Evolutionary conservation across 306 rosid genomes (phyloP), one percentile per base, ranked within the genome.

Genomic region (Hippophae rhamnoides): DNA sequence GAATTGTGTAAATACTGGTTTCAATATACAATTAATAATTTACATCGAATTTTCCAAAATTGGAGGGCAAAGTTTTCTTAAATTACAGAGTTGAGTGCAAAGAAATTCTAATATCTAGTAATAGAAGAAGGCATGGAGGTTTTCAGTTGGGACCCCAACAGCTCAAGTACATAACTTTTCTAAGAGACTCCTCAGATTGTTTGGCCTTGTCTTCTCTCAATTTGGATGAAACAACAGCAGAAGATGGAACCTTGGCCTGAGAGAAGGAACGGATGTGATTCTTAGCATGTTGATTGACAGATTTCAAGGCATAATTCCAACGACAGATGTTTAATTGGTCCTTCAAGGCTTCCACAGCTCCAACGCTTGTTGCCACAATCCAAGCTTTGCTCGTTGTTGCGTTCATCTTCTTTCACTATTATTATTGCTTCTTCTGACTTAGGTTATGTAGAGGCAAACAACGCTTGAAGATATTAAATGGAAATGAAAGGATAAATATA

Each of bases 151-250:
- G 84, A 58, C 79, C 90, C 90, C 90, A 84, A 8, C 61, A 66
- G 45, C 88, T 85, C 70, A 82, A 78, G 65, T 75, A 85, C 86
- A 82, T 82, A 43, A 85, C 82, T 0, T 62, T 79, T 70, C 86
- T 79, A 5, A 85, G 70, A 66, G 94, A 75, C 42, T 79, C 94
- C 72, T 85, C 89, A 46, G 79, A 63, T 13, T 58, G 67, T 64
- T 73, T 82, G 31, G 38, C 47, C 48, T 70, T 56, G 43, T 74
- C 82, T 26, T 79, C 80, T 58, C 78, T 71, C 10, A 48, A 9
- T 31, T 63, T 63, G 7, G 58, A 40, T 47, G 51, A 56, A 2
- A 81, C 43, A 56, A 78, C 61, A 48, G 85, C n/a, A 41, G 73
- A 65, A 23, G 72, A 11, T 7, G 62, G 26, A 40, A 53, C 73